phyloP scores from a whole-genome alignment of 2,329 filamentous ascomycete genomes.

The Nemania sp. region DNA sequence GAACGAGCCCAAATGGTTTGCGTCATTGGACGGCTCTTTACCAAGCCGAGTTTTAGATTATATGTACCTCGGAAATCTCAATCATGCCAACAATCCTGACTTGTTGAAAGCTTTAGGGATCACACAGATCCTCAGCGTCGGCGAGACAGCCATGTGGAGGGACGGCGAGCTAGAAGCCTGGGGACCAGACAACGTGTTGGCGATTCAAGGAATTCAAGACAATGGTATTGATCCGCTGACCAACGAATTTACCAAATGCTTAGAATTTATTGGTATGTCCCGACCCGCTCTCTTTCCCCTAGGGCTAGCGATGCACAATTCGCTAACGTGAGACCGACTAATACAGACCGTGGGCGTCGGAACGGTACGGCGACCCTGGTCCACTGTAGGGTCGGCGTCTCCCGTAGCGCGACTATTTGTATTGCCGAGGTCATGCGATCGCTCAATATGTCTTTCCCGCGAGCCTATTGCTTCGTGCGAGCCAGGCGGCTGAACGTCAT shows the following conservation, averaged over 20 bases:
- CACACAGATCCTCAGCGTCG: constrained; percentile 84
- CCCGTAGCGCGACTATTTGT: constrained; percentile 92
- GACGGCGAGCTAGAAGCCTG: constrained; percentile 71
- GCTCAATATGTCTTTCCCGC: constrained; percentile 78
- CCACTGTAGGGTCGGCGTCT: constrained; percentile 95
- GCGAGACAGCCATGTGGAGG: constrained; percentile 83
- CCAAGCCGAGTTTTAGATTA: constrained; percentile 89
- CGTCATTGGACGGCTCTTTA: constrained; percentile 83
- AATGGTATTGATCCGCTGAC: constrained; percentile 94
- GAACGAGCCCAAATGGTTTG: constrained; percentile 77
- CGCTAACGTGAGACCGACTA: constrained; percentile 17
- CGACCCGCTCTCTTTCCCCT: background rate
- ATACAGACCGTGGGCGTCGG: constrained; percentile 72
- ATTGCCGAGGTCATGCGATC: constrained; percentile 98
- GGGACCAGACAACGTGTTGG: constrained; percentile 77
- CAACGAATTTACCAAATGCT: constrained; percentile 79
- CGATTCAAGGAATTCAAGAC: constrained; percentile 86
- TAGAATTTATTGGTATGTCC: constrained; percentile 85
- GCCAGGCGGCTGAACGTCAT: constrained; percentile 94
- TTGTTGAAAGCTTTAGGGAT: constrained; percentile 81
- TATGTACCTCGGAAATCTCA: constrained; percentile 93
- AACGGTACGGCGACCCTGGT: constrained; percentile 86
- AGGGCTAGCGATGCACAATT: constrained; percentile 5
- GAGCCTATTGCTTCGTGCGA: constrained; percentile 94
- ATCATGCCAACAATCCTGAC: constrained; percentile 91